These are phyloP conservation scores for Colletotrichum cuscutae DNA, from an alignment of 2,329 filamentous ascomycete species.

Conservation along the genomic window DNA sequence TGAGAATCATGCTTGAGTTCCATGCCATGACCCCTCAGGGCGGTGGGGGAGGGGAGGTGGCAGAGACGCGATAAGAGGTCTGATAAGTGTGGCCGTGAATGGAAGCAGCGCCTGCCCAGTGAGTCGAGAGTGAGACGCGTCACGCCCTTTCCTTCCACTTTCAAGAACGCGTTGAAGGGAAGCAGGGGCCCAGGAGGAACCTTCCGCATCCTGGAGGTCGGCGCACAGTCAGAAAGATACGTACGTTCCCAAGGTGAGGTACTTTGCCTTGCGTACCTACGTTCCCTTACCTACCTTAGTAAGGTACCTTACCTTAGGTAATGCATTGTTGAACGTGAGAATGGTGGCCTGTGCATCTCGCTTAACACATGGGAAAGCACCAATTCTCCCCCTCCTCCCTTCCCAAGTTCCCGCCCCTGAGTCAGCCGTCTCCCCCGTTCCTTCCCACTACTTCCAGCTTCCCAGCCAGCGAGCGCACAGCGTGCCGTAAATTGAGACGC, in stretches of 20 bases:
- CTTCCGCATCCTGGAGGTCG: too few species aligned
- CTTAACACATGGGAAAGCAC: slow-evolving; percentile 19
- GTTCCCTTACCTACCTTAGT: too few species aligned
- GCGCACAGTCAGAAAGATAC: not conserved
- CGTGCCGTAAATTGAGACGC: slow-evolving; percentile 40
- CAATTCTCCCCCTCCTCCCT: not conserved
- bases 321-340: not conserved
- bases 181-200: too few species aligned
- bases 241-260: not conserved
- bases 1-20: not conserved
- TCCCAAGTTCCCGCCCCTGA: not conserved
- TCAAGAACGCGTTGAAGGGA: not conserved
- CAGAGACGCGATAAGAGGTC: not conserved
- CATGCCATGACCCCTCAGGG: not conserved
- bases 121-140: slow-evolving; percentile 23
- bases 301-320: too few species aligned
- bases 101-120: not conserved
- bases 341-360: slow-evolving; percentile 6
- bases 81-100: not conserved
- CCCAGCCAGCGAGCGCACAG: not conserved
- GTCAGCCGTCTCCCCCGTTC: not conserved
- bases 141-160: slow-evolving; percentile 1
- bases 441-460: not conserved
- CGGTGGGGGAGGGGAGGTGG: not conserved
- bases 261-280: too few species aligned